A percentile compares a stretch with the other conserved stretches of the same genome.
Conservation (phyloP, 2,329 filamentous ascomycete genomes). For the Colletotrichum horii region DNA sequence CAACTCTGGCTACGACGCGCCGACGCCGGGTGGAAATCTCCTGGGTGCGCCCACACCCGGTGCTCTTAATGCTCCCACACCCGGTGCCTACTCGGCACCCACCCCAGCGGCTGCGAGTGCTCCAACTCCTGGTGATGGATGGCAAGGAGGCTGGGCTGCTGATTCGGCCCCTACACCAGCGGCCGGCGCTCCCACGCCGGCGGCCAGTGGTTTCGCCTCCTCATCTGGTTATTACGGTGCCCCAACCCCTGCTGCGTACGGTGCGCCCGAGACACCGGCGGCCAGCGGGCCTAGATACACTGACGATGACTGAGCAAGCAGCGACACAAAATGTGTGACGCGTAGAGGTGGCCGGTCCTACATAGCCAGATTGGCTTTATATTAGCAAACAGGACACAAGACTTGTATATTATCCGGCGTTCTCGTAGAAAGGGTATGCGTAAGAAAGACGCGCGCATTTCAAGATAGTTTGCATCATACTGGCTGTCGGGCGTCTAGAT, state of each 20-base stretch:
- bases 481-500: not conserved
- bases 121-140: constrained; percentile 71
- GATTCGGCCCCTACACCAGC: constrained; percentile 73
- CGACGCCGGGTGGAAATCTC: constrained; percentile 65
- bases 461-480: not conserved
- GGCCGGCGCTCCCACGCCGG: constrained; percentile 71
- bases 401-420: constrained; percentile 21
- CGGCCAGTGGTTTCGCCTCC: constrained; percentile 59
- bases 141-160: constrained; percentile 63
- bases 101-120: constrained; percentile 67
- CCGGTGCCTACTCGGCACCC: constrained; percentile 69
- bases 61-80: constrained; percentile 72
- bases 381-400: not conserved
- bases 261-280: constrained; percentile 65
- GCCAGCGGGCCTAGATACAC: constrained; percentile 61
- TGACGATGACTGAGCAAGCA: constrained; percentile 49
- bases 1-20: constrained; percentile 68
- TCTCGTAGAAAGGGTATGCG: constrained; percentile 1
- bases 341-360: not conserved
- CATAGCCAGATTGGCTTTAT: not conserved
- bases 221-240: constrained; percentile 59
- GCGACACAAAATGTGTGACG: not conserved
- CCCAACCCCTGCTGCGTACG: constrained; percentile 69
- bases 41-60: constrained; percentile 65
- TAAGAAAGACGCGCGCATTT: not conserved